Percentiles rank a stretch among this genome's conserved stretches.
Evolutionary conservation across 208 protist genomes (phyloP).

Genomic region (Wallacemonas sp.): DNA sequence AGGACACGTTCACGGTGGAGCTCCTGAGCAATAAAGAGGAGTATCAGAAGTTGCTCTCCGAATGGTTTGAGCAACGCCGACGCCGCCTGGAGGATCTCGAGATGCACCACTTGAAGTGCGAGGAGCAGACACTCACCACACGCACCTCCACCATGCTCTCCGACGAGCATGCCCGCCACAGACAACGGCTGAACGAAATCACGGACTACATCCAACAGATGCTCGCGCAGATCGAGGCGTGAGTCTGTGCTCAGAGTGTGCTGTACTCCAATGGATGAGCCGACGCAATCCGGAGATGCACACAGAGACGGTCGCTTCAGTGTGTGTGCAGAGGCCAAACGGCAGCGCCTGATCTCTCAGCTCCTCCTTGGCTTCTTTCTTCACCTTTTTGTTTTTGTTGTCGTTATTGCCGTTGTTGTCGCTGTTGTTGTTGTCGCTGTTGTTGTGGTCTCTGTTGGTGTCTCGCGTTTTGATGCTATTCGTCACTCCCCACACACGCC

Average conservation of each 20-base stretch:
- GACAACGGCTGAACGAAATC: conserved; percentile 68
- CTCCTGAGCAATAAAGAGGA: conserved; percentile 81
- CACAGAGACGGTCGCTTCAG: no score
- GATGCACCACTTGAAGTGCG: conserved; percentile 62
- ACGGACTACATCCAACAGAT: conserved; percentile 60
- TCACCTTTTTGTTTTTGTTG: no score
- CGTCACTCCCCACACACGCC: no score
- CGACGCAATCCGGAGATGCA: background rate
- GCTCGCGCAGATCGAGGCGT: conserved; percentile 23
- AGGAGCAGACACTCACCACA: conserved; percentile 63
- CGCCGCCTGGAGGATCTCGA: conserved; percentile 81
- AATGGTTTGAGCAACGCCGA: conserved; percentile 81
- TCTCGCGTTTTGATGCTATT: no score
- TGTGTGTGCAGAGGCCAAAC: no score
- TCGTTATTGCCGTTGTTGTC: no score
- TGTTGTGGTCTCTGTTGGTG: no score
- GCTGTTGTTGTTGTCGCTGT: no score
- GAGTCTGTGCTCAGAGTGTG: background rate
- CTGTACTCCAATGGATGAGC: no score
- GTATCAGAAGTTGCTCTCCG: conserved; percentile 74
- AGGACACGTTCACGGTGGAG: conserved; percentile 44
- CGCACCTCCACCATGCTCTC: conserved; percentile 47
- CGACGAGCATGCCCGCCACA: conserved; percentile 69
- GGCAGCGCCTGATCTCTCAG: no score
- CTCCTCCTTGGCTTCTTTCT: no score